Base-by-base conservation (phyloP, 768 basidiomycete species). In the Trichaptum fuscoviolaceum region DNA sequence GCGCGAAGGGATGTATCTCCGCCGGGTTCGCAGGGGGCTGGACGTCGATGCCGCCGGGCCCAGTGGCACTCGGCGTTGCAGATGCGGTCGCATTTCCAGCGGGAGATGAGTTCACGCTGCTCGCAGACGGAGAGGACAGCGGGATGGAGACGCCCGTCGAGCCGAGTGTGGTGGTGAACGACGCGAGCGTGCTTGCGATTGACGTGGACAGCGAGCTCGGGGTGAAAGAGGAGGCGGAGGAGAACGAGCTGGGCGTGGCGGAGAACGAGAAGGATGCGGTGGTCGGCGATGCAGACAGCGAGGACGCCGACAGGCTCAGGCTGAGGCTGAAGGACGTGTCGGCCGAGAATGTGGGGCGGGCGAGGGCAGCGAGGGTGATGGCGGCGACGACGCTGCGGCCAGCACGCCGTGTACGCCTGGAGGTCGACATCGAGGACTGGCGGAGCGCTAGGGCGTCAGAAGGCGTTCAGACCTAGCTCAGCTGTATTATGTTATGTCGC, bases 1-100 rank as follows among this genome's bases (percentile, higher is more conserved):
- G 82, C 15, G 81, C 75, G 79, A 90, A 89, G 1, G 81, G 69
- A 17, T 61, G 59, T 15, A 23, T 20, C 4, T 12, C 59, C 15
- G 59, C 59, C 12, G 59, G 59, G 64, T 80, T 79, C 0, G 74
- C 69, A 23, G 79, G 75, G 62, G 82, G 78, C 17, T 83, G 81
- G 35, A 81, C 62, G 26, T 75, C 77, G 57, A 76, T 67, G 12
- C 63, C 65, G 20, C 75, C 75, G 68, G 68, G 59, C 57, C 66
- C 70, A 8, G 68, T 68, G 63, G 18, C 61, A 52, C 57, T 42
- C 58, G 17, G 25, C 62, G 65, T 8, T 20, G 57, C 66, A 62
- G 27, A 57, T 57, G 61, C 42, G 42, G 42, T 52, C 20, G 42
- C 20, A 20, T 52, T 52, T 52, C 15, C 42, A 52, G 42, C 5